Evolutionary conservation across 345 rosid genomes (phyloP).

Genomic region (Aurinia saxatilis): DNA sequence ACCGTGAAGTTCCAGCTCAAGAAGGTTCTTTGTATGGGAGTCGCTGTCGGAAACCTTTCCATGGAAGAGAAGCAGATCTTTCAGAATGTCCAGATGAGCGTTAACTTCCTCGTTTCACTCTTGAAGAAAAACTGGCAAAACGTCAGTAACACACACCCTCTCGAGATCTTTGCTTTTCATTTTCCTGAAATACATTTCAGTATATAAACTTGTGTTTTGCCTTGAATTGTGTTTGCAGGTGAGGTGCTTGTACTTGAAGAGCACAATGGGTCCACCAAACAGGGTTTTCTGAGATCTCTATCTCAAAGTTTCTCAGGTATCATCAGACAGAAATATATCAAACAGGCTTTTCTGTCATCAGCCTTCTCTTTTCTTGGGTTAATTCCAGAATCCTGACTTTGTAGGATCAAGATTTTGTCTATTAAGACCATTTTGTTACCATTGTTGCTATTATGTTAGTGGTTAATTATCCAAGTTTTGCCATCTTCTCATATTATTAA

Average conservation of each 20-base stretch:
- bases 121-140: conserved; percentile 86
- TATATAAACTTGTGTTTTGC: not conserved
- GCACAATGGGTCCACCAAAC: conserved; percentile 66
- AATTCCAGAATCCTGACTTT: not conserved
- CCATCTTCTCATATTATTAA: not conserved
- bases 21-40: conserved; percentile 86
- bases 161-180: not conserved
- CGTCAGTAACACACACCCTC: conserved; percentile 29
- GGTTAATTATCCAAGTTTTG: no score
- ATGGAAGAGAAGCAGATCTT: conserved; percentile 86
- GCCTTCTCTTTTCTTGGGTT: not conserved
- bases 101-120: conserved; percentile 71
- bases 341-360: conserved; percentile 1
- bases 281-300: conserved; percentile 39
- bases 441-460: not conserved
- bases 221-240: conserved; percentile 32
- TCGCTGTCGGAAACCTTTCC: conserved; percentile 57
- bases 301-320: not conserved
- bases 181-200: not conserved
- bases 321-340: not conserved
- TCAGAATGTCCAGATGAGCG: conserved; percentile 77
- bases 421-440: conserved; percentile 7
- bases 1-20: conserved; percentile 74
- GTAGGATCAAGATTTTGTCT: conserved; percentile 10
- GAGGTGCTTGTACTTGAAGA: conserved; percentile 71